Conservation (phyloP, 1,139 yeast genomes). For the Candida albicans region DNA sequence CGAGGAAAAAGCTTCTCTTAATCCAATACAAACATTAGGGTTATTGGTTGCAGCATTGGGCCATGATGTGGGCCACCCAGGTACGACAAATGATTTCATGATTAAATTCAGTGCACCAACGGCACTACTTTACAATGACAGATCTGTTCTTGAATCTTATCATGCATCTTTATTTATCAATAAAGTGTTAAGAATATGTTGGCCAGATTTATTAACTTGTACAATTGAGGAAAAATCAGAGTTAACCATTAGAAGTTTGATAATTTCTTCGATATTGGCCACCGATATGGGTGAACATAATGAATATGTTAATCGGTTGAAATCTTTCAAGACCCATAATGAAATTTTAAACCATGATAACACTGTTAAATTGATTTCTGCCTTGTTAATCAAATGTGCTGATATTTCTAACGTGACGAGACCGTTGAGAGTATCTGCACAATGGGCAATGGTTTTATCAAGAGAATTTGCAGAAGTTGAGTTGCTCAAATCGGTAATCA, state of each 20-base stretch:
- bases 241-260: constrained; percentile 30
- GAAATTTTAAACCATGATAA: constrained; percentile 19
- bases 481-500: constrained; percentile 47
- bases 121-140: constrained; percentile 58
- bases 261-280: constrained; percentile 61
- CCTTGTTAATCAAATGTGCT: constrained; percentile 84
- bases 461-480: constrained; percentile 76
- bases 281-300: constrained; percentile 95
- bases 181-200: constrained; percentile 55
- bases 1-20: constrained; percentile 22
- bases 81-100: constrained; percentile 79
- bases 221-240: constrained; percentile 20
- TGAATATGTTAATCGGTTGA: constrained; percentile 59
- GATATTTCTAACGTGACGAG: constrained; percentile 92
- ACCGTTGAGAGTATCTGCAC: constrained; percentile 69
- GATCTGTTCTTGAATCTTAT: constrained; percentile 78
- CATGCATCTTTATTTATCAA: constrained; percentile 71
- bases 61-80: constrained; percentile 97
- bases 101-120: constrained; percentile 64
- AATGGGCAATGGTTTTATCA: constrained; percentile 81
- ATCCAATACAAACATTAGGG: constrained; percentile 53
- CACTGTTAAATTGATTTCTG: constrained; percentile 52
- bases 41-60: constrained; percentile 84
- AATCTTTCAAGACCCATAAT: constrained; percentile 22
- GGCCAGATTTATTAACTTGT: constrained; percentile 54